These are phyloP conservation scores for Epichloe aotearoae DNA, from an alignment of 2,329 filamentous ascomycete species.

Conservation along the genomic window DNA sequence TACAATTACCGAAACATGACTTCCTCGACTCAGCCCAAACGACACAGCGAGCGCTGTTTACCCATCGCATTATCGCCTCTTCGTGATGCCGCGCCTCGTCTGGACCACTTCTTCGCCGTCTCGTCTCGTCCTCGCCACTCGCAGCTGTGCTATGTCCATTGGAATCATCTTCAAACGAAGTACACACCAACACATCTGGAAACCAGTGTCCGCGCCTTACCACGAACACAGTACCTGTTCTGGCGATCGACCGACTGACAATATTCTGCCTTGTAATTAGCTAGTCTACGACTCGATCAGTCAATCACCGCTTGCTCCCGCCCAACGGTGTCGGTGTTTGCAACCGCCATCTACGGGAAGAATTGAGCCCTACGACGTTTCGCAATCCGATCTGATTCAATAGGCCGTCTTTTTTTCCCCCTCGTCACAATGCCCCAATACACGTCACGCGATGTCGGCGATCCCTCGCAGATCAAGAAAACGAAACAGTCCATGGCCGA, in stretches of 20 bases:
- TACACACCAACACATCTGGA: background rate
- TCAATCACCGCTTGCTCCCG: background rate
- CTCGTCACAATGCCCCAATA: constrained; percentile 47
- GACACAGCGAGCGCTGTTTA: background rate
- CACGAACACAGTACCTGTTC: background rate
- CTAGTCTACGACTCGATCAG: background rate
- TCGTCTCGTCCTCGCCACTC: background rate
- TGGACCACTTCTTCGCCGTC: background rate
- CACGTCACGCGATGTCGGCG: constrained; percentile 53
- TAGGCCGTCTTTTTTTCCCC: background rate
- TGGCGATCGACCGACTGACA: background rate
- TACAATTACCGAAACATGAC: background rate
- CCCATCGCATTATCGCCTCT: background rate
- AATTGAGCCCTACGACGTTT: background rate
- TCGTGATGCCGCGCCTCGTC: background rate
- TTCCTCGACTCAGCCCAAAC: background rate
- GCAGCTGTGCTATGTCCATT: background rate
- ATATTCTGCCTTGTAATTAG: background rate
- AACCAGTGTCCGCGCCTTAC: background rate
- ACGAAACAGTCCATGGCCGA: constrained; percentile 99
- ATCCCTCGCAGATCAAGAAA: constrained; percentile 61
- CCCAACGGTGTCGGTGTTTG: background rate
- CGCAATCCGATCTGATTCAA: background rate
- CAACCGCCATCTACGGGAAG: background rate
- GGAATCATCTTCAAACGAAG: background rate